phyloP scores from a whole-genome alignment of 495 filamentous ascomycete genomes.

The Penicillium roqueforti region DNA sequence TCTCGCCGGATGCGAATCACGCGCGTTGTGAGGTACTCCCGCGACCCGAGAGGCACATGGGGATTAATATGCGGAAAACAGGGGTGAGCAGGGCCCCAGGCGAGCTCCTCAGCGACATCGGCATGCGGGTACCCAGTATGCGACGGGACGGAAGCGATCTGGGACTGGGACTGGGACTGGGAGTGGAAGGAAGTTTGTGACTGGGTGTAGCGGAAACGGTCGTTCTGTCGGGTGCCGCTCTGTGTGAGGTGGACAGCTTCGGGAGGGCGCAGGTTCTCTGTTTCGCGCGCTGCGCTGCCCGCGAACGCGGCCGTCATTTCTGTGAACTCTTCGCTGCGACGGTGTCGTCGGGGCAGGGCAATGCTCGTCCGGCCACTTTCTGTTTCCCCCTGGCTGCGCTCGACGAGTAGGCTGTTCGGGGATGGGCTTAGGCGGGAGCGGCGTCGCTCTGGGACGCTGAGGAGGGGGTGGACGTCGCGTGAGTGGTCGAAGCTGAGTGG shows the following conservation, averaged over 20 bases:
- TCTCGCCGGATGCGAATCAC: constrained; percentile 89
- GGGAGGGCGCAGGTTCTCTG: constrained; percentile 30
- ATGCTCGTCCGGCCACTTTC: constrained; percentile 63
- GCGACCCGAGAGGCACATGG: constrained; percentile 73
- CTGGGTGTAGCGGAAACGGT: constrained; percentile 34
- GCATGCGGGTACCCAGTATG: constrained; percentile 42
- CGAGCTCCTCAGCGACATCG: constrained; percentile 47
- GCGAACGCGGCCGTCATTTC: constrained; percentile 46
- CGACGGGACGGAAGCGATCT: constrained; percentile 40
- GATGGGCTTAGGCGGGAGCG: constrained; percentile 51
- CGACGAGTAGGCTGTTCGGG: constrained; percentile 60
- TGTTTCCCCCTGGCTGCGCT: constrained; percentile 52
- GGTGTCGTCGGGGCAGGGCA: constrained; percentile 57
- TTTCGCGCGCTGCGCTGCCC: constrained; percentile 28
- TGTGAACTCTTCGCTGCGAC: constrained; percentile 36
- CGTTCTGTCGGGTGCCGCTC: constrained; percentile 25
- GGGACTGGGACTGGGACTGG: constrained; percentile 39
- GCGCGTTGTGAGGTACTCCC: constrained; percentile 69
- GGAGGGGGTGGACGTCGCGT: constrained; percentile 62
- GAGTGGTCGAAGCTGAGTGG: constrained; percentile 23
- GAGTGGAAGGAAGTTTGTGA: constrained; percentile 41
- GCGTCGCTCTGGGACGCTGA: constrained; percentile 64
- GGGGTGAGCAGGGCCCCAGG: constrained; percentile 85
- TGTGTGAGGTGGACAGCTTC: constrained; percentile 30
- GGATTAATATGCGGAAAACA: constrained; percentile 93